Evolutionary conservation across 164 flowering plant genomes (phyloP).

Genomic region (Litsea cubeba): DNA sequence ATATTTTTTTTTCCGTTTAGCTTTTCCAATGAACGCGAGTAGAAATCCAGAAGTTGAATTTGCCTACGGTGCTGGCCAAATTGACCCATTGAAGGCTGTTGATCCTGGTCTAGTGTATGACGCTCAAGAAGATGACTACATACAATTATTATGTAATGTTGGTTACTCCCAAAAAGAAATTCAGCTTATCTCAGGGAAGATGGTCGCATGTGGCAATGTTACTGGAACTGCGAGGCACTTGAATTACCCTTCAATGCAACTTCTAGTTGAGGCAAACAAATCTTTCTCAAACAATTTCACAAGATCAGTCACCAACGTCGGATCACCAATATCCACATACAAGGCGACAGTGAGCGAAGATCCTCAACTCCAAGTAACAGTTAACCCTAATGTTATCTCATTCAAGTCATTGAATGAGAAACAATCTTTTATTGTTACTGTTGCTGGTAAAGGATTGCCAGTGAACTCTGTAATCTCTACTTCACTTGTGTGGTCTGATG

Average conservation of each 20-base stretch:
- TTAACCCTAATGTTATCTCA: slow-evolving; percentile 28
- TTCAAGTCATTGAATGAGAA: slow-evolving; percentile 28
- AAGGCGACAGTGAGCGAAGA: slow-evolving; percentile 35
- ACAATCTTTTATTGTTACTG: slow-evolving; percentile 40
- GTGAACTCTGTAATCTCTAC: slow-evolving; percentile 18
- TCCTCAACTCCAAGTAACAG: slow-evolving; percentile 27
- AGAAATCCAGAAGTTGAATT: slow-evolving; percentile 1
- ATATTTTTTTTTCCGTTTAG: background rate
- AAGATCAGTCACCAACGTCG: slow-evolving; percentile 56
- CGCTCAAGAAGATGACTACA: slow-evolving; percentile 16
- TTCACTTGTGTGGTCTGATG: slow-evolving; percentile 57
- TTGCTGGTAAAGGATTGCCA: slow-evolving; percentile 28
- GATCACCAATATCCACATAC: slow-evolving; percentile 32
- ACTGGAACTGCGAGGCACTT: slow-evolving; percentile 41
- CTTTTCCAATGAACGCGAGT: background rate
- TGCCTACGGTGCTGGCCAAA: slow-evolving; percentile 24
- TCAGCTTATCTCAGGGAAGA: slow-evolving; percentile 10
- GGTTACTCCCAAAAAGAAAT: slow-evolving; percentile 7
- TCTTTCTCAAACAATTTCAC: slow-evolving; percentile 31
- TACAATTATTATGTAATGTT: slow-evolving; percentile 19
- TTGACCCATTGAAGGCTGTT: slow-evolving; percentile 29
- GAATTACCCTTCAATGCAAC: slow-evolving; percentile 68
- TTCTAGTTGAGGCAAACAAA: slow-evolving; percentile 1
- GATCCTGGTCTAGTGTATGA: slow-evolving; percentile 39
- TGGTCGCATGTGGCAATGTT: slow-evolving; percentile 23